A percentile compares a stretch with the other conserved stretches of the same genome.
Conservation (phyloP, 2,329 filamentous ascomycete species). For the Beauveria pseudobassiana region DNA sequence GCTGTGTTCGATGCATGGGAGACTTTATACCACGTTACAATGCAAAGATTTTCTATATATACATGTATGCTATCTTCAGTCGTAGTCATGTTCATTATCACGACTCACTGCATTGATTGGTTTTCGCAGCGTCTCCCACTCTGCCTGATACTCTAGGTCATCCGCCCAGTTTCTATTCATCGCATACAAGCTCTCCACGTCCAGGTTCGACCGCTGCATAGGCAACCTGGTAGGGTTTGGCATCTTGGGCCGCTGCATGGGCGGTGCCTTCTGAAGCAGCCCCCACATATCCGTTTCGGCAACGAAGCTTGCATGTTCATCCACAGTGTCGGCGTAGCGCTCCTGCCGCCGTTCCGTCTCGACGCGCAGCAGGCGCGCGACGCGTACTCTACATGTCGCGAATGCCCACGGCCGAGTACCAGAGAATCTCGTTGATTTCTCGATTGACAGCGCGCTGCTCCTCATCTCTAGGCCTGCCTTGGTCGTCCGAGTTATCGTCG, state of each 20-base stretch:
- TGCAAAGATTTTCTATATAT: background rate
- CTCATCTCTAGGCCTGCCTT: conserved; percentile 13
- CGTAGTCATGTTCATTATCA: background rate
- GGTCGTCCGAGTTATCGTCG: conserved; percentile 11
- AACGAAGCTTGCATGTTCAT: conserved; percentile 30
- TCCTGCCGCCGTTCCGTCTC: conserved; percentile 35
- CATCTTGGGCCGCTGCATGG: conserved; percentile 21
- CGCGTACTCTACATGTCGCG: conserved; percentile 29
- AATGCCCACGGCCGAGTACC: conserved; percentile 33
- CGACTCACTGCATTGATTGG: background rate
- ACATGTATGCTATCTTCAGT: background rate
- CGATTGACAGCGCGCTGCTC: conserved; percentile 24
- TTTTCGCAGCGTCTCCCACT: conserved; percentile 33
- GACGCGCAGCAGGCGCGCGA: conserved; percentile 31
- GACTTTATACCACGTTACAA: conserved; percentile 2
- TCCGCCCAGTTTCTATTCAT: conserved; percentile 32
- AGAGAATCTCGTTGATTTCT: conserved; percentile 36
- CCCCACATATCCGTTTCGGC: conserved; percentile 41
- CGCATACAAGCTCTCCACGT: conserved; percentile 30
- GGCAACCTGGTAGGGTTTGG: conserved; percentile 14
- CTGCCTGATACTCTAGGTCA: conserved; percentile 27
- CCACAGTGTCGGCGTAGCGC: conserved; percentile 34
- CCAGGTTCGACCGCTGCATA: conserved; percentile 21
- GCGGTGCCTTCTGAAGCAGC: conserved; percentile 32
- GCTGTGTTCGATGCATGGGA: background rate